Evolutionary conservation across 805 yeast species (phyloP).

Genomic region (Zygotorulaspora chibaensis): DNA sequence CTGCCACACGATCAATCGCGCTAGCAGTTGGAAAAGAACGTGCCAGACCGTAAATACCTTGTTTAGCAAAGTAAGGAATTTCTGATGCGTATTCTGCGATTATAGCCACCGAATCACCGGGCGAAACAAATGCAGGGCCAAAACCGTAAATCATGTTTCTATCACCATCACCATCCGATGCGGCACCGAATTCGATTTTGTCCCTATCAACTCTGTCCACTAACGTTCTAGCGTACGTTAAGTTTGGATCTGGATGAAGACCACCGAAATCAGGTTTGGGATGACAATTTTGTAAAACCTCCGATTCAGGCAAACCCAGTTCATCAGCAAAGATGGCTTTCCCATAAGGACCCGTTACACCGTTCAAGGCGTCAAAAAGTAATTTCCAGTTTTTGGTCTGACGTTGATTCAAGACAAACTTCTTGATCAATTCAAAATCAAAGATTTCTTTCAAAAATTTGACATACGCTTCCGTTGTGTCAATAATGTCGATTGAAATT

Average conservation of each 20-base stretch:
- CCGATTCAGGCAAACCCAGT: conserved; percentile 62
- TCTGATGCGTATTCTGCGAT: conserved; percentile 88
- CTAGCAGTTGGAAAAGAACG: conserved; percentile 97
- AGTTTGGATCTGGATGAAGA: conserved; percentile 94
- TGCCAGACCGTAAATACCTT: conserved; percentile 89
- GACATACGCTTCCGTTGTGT: conserved; percentile 75
- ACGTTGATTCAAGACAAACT: conserved; percentile 53
- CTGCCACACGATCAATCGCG: conserved; percentile 89
- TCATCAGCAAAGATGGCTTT: conserved; percentile 76
- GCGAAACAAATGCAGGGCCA: conserved; percentile 82
- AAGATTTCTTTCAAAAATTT: conserved; percentile 76
- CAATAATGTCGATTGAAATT: conserved; percentile 74
- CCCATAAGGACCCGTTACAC: conserved; percentile 97
- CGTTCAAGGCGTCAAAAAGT: conserved; percentile 86
- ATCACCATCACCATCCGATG: conserved; percentile 99
- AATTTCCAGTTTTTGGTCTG: conserved; percentile 58
- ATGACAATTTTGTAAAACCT: conserved; percentile 68
- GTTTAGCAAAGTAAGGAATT: conserved; percentile 86
- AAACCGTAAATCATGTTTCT: conserved; percentile 98
- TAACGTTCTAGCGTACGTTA: conserved; percentile 85
- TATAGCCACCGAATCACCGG: conserved; percentile 97
- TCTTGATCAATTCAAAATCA: conserved; percentile 76
- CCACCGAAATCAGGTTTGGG: conserved; percentile 96
- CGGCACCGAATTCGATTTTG: conserved; percentile 90
- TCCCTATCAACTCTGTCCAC: conserved; percentile 82